Evolutionary conservation across 2,329 filamentous ascomycete genomes (phyloP).

Genomic region (Lasiodiplodia gonubiensis): DNA sequence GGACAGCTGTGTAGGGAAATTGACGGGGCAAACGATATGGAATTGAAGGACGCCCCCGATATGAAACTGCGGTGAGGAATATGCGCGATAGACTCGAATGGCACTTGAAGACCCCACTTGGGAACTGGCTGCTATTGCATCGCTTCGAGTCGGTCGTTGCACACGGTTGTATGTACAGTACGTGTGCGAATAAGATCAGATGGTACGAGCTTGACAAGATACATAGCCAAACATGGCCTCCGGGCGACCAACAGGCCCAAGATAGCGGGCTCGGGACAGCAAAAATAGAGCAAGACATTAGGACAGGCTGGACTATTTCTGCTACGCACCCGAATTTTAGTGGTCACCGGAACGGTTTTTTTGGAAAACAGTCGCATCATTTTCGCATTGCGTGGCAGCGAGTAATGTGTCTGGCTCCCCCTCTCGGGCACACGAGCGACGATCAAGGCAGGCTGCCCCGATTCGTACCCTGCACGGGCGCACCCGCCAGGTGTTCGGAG

Average conservation of each 20-base stretch:
- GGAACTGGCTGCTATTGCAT: neutral
- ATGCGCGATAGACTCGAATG: neutral
- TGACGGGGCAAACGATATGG: neutral
- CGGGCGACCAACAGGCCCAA: neutral
- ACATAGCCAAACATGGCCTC: neutral
- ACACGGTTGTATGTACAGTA: neutral
- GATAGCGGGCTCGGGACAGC: neutral
- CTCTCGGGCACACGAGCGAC: neutral
- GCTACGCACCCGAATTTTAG: neutral
- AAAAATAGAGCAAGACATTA: constrained; percentile 21
- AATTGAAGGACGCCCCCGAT: neutral
- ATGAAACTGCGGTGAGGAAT: neutral
- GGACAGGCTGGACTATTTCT: neutral
- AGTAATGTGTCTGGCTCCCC: neutral
- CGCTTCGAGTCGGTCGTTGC: neutral
- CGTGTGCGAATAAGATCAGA: neutral
- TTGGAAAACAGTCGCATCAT: neutral
- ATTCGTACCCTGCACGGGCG: neutral
- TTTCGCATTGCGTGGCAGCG: neutral
- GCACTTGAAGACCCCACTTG: neutral
- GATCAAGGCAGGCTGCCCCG: neutral
- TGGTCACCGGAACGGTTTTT: neutral
- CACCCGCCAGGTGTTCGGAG: constrained; percentile 9
- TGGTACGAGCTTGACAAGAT: neutral
- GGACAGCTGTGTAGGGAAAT: neutral